Evolutionary conservation across 352 stramenopile genomes (phyloP), one percentile per base, ranked within the genome.

Genomic region (Globisporangium cystogenes): DNA sequence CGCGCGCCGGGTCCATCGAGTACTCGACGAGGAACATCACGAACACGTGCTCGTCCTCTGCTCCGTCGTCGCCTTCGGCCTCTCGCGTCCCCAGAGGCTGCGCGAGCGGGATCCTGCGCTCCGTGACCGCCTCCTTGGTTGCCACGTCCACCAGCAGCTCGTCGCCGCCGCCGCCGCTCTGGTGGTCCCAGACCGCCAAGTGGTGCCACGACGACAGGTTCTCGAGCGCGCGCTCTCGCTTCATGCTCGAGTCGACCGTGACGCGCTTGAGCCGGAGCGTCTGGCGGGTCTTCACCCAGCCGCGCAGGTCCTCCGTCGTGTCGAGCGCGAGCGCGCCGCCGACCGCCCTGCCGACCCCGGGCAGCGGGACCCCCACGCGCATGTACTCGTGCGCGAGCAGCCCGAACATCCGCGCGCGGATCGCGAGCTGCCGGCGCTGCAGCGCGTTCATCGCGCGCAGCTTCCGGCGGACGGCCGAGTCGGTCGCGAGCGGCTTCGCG

Each of bases 21-120:
- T 81, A 86, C 48, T 89, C 78, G 21, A 87, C 75, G 1, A 89
- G 64, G 37, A 84, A 87, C 63, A 84, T 67, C n/a, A 66, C 74
- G 15, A 81, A 79, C 29, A 66, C 63, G 26, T 66, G 55, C 41
- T 83, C 73, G 1, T 57, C 52, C 24, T 62, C 44, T 1, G 47
- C 24, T 16, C 56, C 53, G 6, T 55, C 61, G 18, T 61, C 48
- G 20, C 57, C 29, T 16, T 47, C n/a, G 0, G 21, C 12, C 14
- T 41, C 4, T 31, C 7, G 14, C 16, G 11, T 6, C 8, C 5
- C 6, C 53, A 33, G 21, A 42, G 55, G 37, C 36, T 54, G 49
- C 14, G 58, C 59, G 18, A 78, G 47, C 4, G 63, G 48, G 7
- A 78, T 48, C 26, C 49, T 33, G 10, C 48, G 61, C 35, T 78